These are phyloP conservation scores for Aureobasidium sp. DNA, from an alignment of 2,329 filamentous ascomycete species.

Conservation along the genomic window DNA sequence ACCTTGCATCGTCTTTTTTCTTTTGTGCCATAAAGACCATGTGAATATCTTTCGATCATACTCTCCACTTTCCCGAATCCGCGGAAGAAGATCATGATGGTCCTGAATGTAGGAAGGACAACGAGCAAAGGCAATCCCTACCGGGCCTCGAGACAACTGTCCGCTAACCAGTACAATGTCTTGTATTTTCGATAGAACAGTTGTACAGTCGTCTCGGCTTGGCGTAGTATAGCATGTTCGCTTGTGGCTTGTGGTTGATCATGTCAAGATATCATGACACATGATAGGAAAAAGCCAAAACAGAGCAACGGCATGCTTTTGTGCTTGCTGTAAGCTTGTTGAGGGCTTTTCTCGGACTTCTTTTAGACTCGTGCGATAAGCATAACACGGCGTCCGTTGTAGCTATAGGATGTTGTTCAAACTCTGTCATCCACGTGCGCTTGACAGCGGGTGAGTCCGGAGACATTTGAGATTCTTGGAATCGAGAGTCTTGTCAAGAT, in stretches of 20 bases:
- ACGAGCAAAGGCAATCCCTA: conserved; percentile 1
- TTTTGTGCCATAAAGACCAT: neutral
- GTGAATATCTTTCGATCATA: neutral
- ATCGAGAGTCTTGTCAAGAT: neutral
- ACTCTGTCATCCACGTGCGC: neutral
- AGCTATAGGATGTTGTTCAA: conserved; percentile 7
- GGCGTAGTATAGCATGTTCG: neutral
- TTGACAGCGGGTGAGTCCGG: neutral
- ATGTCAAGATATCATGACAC: conserved; percentile 3
- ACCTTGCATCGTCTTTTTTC: neutral
- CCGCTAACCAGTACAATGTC: conserved; percentile 10
- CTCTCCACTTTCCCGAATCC: neutral
- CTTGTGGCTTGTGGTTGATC: neutral
- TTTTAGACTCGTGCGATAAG: conserved; percentile 5
- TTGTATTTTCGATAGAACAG: conserved; percentile 13
- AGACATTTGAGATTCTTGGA: neutral
- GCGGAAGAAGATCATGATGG: neutral
- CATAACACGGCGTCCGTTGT: conserved; percentile 8
- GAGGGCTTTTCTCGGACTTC: neutral
- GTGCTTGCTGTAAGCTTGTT: neutral
- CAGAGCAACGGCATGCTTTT: neutral
- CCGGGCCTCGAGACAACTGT: neutral
- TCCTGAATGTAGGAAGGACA: neutral
- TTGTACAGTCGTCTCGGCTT: neutral
- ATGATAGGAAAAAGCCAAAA: neutral